Evolutionary conservation across 164 flowering plant genomes (phyloP), one percentile per base, ranked within the genome.

Genomic region (Cinnamomum micranthum): DNA sequence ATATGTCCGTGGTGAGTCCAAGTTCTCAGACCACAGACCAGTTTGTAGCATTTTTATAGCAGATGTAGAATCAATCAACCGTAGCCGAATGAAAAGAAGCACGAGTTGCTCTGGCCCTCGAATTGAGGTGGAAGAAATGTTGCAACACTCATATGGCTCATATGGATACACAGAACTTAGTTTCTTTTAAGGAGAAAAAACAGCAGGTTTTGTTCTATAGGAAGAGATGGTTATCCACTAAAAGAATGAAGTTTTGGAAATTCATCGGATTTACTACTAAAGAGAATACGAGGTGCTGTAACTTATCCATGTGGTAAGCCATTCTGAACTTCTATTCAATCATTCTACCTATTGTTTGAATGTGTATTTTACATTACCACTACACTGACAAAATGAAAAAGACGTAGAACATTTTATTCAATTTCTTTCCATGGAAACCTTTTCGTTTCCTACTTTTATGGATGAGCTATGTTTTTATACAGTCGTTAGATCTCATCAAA

Each of bases 11-110:
- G 97, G 95, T 6, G 97, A 91, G 81, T 87, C 92, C 3, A 87
- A 85, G 75, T 92, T 92, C 85, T 92, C 97, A 0, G 97, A 92
- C 82, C 97, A 92, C 72, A 82, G 95, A 73, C 97, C 97, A n/a
- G 97, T 92, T 23, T 90, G 85, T 70, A 79, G 95, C 82, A 25
- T 91, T 64, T 90, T 92, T 69, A 70, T 83, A 35, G 95, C 88
- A 15, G 92, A 92, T 83, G 97, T 93, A 51, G 93, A 93, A 73
- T 88, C 87, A 2, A 79, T 86, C 7, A 87, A 84, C 76, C 86
- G 83, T 58, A 74, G 70, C 70, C 82, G 87, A 66, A 82, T 84
- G 71, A 93, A 86, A 86, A 90, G 82, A 85, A 89, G 86, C 81
- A 84, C 76, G 83, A 85, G 88, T 70, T 88, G 79, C 72, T 80